These are phyloP conservation scores for Pseudogymnoascus sp. DNA, from an alignment of 2,329 filamentous ascomycete genomes.

Conservation along the genomic window DNA sequence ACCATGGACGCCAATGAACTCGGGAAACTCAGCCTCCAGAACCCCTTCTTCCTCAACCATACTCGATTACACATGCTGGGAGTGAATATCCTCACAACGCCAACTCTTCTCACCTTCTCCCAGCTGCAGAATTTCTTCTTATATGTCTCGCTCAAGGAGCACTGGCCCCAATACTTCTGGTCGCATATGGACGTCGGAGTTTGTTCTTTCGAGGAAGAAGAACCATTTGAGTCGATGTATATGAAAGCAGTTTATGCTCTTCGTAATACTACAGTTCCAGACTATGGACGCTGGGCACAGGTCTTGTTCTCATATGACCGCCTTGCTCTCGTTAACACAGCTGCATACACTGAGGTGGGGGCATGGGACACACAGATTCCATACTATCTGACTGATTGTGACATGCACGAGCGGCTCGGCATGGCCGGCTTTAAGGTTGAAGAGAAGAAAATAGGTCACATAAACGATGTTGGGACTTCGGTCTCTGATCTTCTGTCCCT, in stretches of 20 bases:
- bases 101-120: conserved; percentile 44
- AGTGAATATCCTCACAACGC: conserved; percentile 42
- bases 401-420: conserved; percentile 41
- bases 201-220: conserved; percentile 33
- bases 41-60: conserved; percentile 50
- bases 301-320: conserved; percentile 53
- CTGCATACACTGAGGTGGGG: conserved; percentile 35
- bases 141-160: conserved; percentile 34
- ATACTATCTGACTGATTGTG: conserved; percentile 51
- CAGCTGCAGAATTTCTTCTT: conserved; percentile 49
- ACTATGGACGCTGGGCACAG: conserved; percentile 35
- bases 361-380: conserved; percentile 52
- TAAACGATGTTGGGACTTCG: conserved; percentile 38
- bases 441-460: conserved; percentile 34
- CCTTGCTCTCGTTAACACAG: conserved; percentile 47
- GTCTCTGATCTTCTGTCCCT: conserved; percentile 40
- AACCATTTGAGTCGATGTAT: conserved; percentile 18
- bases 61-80: conserved; percentile 41
- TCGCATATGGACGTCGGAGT: conserved; percentile 48
- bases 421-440: conserved; percentile 38
- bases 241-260: conserved; percentile 15
- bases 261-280: conserved; percentile 10
- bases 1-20: conserved; percentile 42
- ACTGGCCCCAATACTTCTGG: conserved; percentile 47
- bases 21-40: conserved; percentile 41